These are phyloP conservation scores for Sorghum bicolor DNA, from an alignment of 176 grass and related monocot genomes.

Conservation along the genomic window DNA sequence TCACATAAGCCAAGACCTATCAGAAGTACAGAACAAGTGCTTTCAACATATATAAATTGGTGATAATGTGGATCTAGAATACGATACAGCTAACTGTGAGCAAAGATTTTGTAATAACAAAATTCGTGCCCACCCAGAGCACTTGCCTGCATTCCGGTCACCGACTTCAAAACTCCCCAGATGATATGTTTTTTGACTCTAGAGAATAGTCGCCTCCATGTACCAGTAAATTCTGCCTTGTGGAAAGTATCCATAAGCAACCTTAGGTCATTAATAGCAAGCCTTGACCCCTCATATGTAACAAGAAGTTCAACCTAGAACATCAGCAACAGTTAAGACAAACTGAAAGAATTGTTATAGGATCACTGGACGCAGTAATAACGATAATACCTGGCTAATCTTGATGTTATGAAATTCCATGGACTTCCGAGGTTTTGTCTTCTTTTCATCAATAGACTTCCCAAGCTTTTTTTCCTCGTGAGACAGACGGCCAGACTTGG, in stretches of 20 bases:
- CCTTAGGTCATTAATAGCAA: slow-evolving; percentile 94
- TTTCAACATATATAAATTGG: background rate
- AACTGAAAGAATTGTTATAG: slow-evolving; percentile 26
- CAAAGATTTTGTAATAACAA: slow-evolving; percentile 8
- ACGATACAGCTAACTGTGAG: background rate
- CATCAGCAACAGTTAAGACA: slow-evolving; percentile 17
- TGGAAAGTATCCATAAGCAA: slow-evolving; percentile 99
- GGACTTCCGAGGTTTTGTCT: slow-evolving; percentile 64
- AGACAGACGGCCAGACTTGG: slow-evolving; percentile 73
- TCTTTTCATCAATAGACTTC: slow-evolving; percentile 89
- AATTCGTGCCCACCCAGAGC: background rate
- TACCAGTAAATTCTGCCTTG: slow-evolving; percentile 84
- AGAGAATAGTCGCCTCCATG: slow-evolving; percentile 95
- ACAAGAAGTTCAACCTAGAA: slow-evolving; percentile 91
- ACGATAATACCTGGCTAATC: slow-evolving; percentile 79
- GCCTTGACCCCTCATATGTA: slow-evolving; percentile 95
- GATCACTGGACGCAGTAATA: slow-evolving; percentile 18
- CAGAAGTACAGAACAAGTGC: background rate
- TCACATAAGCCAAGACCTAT: background rate
- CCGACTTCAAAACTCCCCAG: slow-evolving; percentile 96
- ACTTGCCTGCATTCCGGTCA: slow-evolving; percentile 98
- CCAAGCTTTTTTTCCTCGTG: slow-evolving; percentile 89
- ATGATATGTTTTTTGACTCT: slow-evolving; percentile 99
- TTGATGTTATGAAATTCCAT: slow-evolving; percentile 99
- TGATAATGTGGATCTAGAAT: background rate